Evolutionary conservation across 495 filamentous ascomycete genomes (phyloP), one percentile per base, ranked within the genome.

Genomic region (Sabuloglossum arenarium): DNA sequence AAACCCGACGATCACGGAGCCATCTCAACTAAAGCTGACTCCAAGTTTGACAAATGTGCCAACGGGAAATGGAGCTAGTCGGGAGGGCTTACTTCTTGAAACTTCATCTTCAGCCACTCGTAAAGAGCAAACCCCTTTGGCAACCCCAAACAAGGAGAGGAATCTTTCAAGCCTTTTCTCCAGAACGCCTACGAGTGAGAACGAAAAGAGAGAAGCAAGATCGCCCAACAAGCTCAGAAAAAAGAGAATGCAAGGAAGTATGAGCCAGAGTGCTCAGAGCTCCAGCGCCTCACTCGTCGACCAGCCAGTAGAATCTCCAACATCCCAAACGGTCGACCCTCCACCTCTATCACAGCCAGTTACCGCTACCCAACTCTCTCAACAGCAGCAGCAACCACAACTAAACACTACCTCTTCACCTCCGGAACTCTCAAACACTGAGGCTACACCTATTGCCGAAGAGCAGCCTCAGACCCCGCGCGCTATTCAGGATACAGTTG

Each of bases 151-250:
- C 5, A 78, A 73, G 56, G 85, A 90, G 54, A 76, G 84, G 37
- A 84, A 79, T 58, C 61, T 84, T 32, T 76, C 79, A 27, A 78
- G 67, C 57, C 65, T 91, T 28, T 90, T 91, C 62, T 70, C 75
- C 58, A 77, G 81, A 62, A 81, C 85, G 14, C 80, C 84, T 1
- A 69, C 68, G 3, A 71, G 67, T 19, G 72, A 73, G 46, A 74
- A 71, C 21, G 85, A 85, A 30, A 71, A 73, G 39, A 77, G 74
- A 55, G 78, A 76, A 12, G 50, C 47, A 14, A 74, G 84, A 47
- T 80, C 81, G 63, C 84, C 86, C 1, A 94, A 93, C 59, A 90
- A 90, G 66, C 67, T 96, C 59, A 80, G 76, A 63, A 96, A 96
- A 69, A 89, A 84, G 69, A 76, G 82, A 39, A 70, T 84, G 28